Base-by-base conservation (phyloP, 192 early-diverging fungal genomes). In the Gryganskiella cystojenkinii region DNA sequence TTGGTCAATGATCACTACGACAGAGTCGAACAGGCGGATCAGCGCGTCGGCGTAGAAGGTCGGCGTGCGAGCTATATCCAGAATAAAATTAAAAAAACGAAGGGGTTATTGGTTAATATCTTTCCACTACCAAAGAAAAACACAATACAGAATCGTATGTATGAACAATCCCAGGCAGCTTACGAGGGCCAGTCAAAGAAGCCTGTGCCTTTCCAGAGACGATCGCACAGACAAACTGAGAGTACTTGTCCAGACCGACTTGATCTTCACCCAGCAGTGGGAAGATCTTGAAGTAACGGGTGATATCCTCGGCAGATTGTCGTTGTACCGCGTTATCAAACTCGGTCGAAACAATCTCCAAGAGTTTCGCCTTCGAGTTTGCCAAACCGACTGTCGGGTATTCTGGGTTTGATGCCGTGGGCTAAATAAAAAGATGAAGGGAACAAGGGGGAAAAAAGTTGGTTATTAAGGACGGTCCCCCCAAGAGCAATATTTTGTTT, bases 251-350 rank as follows among this genome's bases (percentile, higher is more conserved):
- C 53, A 99, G 79, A 17, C 97, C 97, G 28, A 93, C 85, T n/a
- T 86, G 83, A 61, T 92, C 87, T 46, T 93, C 90, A n/a, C 93
- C 90, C 10, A 98, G 84, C 35, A 93, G 66, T 10, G 97, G 95
- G 71, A 98, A 99, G 24, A 98, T 79, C 51, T 94, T 92, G 79
- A 99, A 95, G 62, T 92, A 96, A 34, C 93, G 86, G 27, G 92
- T 87, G 54, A 99, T 95, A 45, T 87, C 88, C 7, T 90, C 83
- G 59, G 95, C 92, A 44, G 94, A 87, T 55, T 83, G 80, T 22
- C 64, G 82, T 42, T 85, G 78, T 0, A 92, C 91, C 0, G 97
- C 95, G 4, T 82, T 67, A 37, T 96, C 95, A 81, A 99, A 99
- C 72, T 90, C 86, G 24, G 80, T 81, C 3, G 92, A 87, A 15